Base-by-base conservation (phyloP, 2,329 filamentous ascomycete genomes). In the Phyllosticta ampelicida region DNA sequence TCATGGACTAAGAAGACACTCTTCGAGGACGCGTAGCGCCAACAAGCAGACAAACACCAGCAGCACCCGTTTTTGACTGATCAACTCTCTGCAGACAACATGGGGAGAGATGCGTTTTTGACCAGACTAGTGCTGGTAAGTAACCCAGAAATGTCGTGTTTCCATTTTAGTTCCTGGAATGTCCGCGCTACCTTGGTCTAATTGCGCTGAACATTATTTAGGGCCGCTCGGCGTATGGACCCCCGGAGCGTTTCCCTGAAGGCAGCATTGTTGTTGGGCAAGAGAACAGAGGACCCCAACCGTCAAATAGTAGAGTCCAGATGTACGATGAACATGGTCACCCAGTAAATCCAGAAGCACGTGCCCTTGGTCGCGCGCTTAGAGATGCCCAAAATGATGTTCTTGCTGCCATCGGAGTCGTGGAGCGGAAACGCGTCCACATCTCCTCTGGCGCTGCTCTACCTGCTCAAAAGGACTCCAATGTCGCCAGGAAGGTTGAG, bases 311-410 rank as follows among this genome's bases (percentile, higher is more conserved):
- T 5, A 51, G 51, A 11, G 20, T 44, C 57, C 63, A 62, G 48
- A 66, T 71, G 44, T 78, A 77, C 60, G 74, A 78, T 61, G 65
- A 70, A 48, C 73, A 73, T 60, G 75, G 75, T 18, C 71, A 73
- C 48, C 75, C 76, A 3, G 65, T 72, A 63, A 77, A 76, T 55
- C 70, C 73, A 10, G 64, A 66, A 36, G 71, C 73, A 10, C 71
- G 70, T 26, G 67, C 68, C 5, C 70, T 73, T 56, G 73, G 73
- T 30, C 68, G 72, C 30, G 67, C 66, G 26, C 66, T 76, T 44
- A 69, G 76, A 55, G 69, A 72, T 55, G 75, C 76, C 8, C 74
- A 77, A 58, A 79, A 79, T 51, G 74, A 77, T 61, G 72, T 77
- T 1, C 68, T 78, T 5, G 74, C 72, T 19, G 71, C 76, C 0